Evolutionary conservation across 805 yeast genomes (phyloP), one percentile per base, ranked within the genome.

Genomic region (Kockiozyma suomiensis): DNA sequence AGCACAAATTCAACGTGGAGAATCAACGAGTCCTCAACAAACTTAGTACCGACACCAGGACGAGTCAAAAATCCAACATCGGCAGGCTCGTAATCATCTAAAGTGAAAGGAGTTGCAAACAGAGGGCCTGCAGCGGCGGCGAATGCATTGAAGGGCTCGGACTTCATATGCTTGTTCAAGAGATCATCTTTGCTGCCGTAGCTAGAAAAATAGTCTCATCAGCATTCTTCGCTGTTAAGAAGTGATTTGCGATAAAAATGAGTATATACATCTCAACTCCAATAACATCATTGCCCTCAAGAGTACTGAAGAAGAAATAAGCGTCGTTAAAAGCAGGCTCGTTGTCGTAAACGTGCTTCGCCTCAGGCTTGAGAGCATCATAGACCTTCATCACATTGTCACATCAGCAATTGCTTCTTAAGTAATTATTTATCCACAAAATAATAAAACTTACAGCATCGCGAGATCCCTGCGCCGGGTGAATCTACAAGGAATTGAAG

Each of bases 41-140:
- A 54, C 33, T 52, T 50, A 7, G 15, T 23, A 33, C 50, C 40
- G 42, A 40, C 42, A 7, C 43, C 47, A 25, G 65, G 65, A 10
- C 66, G 56, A n/a, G 56, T 50, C 35, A 62, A 10, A 51, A 62
- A 62, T 13, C 66, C 66, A 33, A 62, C 33, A 49, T 60, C 45
- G 30, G 66, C 53, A 25, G 64, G 58, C 55, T 51, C 62, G 46
- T 32, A 60, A 12, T 21, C 32, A 25, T 40, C 50, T 35, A 62
- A 54, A 1, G 32, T 35, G 40, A 62, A 56, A 6, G 50, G 54
- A 55, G 54, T 38, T 15, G 37, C 47, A 23, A 23, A 28, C 13
- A 40, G 17, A 10, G 59, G 49, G 19, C 33, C n/a, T 28, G 59
- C 59, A 13, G 23, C 21, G 21, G 52, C 48, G 10, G 42, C 64